phyloP scores from a whole-genome alignment of 75 land plant genomes.

The Gnetum montanum region DNA sequence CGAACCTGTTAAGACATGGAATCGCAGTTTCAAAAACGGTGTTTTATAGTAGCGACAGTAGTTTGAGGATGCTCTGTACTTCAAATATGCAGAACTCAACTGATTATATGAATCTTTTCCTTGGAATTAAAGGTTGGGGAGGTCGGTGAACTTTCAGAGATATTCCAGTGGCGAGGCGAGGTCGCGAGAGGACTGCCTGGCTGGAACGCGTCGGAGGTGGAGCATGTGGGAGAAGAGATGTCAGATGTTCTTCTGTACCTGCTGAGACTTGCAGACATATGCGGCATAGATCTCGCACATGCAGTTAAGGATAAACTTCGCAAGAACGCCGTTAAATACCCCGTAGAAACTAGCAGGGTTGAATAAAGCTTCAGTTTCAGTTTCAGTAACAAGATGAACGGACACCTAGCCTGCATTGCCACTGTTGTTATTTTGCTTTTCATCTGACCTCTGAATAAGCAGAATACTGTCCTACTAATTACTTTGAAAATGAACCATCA shows the following conservation, averaged over 20 bases:
- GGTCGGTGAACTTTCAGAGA: slow-evolving; percentile 84
- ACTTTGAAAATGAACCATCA: too few species aligned
- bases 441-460: too few species aligned
- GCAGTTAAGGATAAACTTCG: slow-evolving; percentile 54
- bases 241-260: slow-evolving; percentile 80
- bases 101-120: background rate
- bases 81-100: too few species aligned
- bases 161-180: slow-evolving; percentile 87
- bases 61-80: too few species aligned
- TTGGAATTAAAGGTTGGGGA: slow-evolving; percentile 55
- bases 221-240: slow-evolving; percentile 76
- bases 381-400: too few species aligned
- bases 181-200: slow-evolving; percentile 62
- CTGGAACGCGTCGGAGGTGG: slow-evolving; percentile 59
- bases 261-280: slow-evolving; percentile 63
- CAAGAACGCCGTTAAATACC: slow-evolving; percentile 65
- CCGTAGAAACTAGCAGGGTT: slow-evolving; percentile 44
- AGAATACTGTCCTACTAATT: too few species aligned
- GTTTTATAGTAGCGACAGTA: too few species aligned
- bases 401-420: too few species aligned
- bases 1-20: too few species aligned
- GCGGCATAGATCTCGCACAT: slow-evolving; percentile 66
- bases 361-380: too few species aligned
- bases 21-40: too few species aligned
- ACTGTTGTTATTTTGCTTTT: too few species aligned